Base-by-base conservation (phyloP, 495 filamentous ascomycete species). In the Beverwykella pulmonaria region DNA sequence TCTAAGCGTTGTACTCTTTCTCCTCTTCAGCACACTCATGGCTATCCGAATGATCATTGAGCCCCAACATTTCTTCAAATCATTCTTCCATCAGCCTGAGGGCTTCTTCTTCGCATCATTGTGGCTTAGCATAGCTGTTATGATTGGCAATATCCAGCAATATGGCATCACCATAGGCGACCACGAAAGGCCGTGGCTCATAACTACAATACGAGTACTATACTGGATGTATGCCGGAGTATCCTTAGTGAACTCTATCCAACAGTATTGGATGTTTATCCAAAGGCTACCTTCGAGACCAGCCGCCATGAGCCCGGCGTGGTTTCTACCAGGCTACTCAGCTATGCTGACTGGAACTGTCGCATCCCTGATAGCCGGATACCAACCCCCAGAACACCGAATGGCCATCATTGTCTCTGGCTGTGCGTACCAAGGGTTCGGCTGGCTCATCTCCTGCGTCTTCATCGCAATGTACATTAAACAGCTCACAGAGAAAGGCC, bases 91-190 rank as follows among this genome's bases (percentile, higher is more conserved):
- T 53, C 85, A 87, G 0, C 76, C 81, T 3, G 88, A 91, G 69
- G 81, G 82, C 6, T 82, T 90, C 48, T 90, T 89, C 79, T 80
- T 90, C 48, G 81, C 84, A 36, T 86, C 87, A n/a, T 86, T 89
- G 68, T 86, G 83, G 63, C 81, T 91, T 12, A 84, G 82, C 9
- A 59, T 88, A 14, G 84, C 87, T 17, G 85, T 83, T 27, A 82
- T 90, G 57, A 80, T 90, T 32, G 76, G 79, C 27, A 83, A 84
- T 36, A 81, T 86, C 6, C 80, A 83, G 23, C 72, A 77, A 4
- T 90, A 88, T 75, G 87, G 85, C 56, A 74, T 87, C 39, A 75
- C 79, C 60, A 25, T 36, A 0, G 81, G 82, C 15, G 17, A n/a
- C 17, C 54, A 76, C 63, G 67, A 76, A 55, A 60, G 77, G 63